phyloP scores from a whole-genome alignment of 768 basidiomycete species.

The Mycena vitilis region DNA sequence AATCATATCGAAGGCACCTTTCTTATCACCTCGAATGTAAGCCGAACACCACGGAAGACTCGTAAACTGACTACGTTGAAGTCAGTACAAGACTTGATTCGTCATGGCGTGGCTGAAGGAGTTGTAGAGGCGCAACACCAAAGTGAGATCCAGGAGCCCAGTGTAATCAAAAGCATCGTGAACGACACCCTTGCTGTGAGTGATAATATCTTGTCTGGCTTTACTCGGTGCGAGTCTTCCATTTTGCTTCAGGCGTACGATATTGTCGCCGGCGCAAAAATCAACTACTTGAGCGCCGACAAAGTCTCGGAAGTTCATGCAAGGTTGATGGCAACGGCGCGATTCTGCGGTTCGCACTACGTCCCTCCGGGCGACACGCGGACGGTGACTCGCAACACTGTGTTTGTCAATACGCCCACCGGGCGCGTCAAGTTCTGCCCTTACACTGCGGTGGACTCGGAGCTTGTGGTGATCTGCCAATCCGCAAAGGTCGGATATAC shows the following conservation, averaged over 20 bases:
- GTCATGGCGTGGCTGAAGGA: constrained; percentile 38
- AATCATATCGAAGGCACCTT: constrained; percentile 45
- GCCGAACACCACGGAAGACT: constrained; percentile 14
- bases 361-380: constrained; percentile 43
- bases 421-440: constrained; percentile 45
- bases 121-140: constrained; percentile 30
- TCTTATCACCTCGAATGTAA: constrained; percentile 36
- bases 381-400: constrained; percentile 41
- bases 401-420: constrained; percentile 37
- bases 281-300: constrained; percentile 30
- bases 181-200: constrained; percentile 44
- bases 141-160: constrained; percentile 39
- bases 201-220: constrained; percentile 11
- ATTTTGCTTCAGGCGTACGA: constrained; percentile 35
- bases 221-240: neutral
- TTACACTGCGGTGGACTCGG: constrained; percentile 43
- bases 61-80: constrained; percentile 17
- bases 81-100: constrained; percentile 40
- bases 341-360: constrained; percentile 36
- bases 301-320: constrained; percentile 43
- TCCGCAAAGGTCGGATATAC: constrained; percentile 42
- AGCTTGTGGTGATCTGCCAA: constrained; percentile 45
- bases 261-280: constrained; percentile 30
- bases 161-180: constrained; percentile 42
- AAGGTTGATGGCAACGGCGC: constrained; percentile 44